Evolutionary conservation across 2,329 filamentous ascomycete genomes (phyloP).

Genomic region (Calonectria pauciramosa): DNA sequence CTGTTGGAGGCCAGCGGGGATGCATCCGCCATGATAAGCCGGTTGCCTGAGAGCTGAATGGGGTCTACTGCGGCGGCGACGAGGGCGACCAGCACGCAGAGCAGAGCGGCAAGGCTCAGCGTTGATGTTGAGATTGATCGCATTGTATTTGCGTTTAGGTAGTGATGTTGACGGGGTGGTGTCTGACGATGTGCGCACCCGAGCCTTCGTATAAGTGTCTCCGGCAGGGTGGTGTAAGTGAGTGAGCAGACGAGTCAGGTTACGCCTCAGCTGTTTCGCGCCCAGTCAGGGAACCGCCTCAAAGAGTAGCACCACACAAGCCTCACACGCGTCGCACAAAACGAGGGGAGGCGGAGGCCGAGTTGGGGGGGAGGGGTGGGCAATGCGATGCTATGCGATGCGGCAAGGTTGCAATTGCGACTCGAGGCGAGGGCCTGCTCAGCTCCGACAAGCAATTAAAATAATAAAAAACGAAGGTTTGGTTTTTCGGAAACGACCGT

Average conservation of each 20-base stretch:
- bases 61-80: slow-evolving; percentile 29
- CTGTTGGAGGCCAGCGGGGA: slow-evolving; percentile 39
- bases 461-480: slow-evolving; percentile 2
- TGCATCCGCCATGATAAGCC: slow-evolving; percentile 26
- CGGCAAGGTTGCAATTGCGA: slow-evolving; percentile 3
- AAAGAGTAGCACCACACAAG: neutral
- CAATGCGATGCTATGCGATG: neutral
- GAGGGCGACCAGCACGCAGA: slow-evolving; percentile 32
- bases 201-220: slow-evolving; percentile 8
- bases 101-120: slow-evolving; percentile 28
- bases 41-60: slow-evolving; percentile 34
- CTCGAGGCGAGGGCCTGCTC: slow-evolving; percentile 16
- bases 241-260: slow-evolving; percentile 7
- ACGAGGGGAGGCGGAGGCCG: neutral
- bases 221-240: neutral
- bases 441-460: slow-evolving; percentile 3
- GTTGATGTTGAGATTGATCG: slow-evolving; percentile 27
- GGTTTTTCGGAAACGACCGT: slow-evolving; percentile 16
- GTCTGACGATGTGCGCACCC: neutral
- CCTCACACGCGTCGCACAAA: slow-evolving; percentile 9
- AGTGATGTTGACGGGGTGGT: neutral
- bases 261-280: slow-evolving; percentile 9
- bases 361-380: neutral
- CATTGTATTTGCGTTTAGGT: slow-evolving; percentile 26
- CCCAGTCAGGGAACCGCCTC: slow-evolving; percentile 5